Conservation (phyloP, 768 basidiomycete species). For the Tulasnella sp. region DNA sequence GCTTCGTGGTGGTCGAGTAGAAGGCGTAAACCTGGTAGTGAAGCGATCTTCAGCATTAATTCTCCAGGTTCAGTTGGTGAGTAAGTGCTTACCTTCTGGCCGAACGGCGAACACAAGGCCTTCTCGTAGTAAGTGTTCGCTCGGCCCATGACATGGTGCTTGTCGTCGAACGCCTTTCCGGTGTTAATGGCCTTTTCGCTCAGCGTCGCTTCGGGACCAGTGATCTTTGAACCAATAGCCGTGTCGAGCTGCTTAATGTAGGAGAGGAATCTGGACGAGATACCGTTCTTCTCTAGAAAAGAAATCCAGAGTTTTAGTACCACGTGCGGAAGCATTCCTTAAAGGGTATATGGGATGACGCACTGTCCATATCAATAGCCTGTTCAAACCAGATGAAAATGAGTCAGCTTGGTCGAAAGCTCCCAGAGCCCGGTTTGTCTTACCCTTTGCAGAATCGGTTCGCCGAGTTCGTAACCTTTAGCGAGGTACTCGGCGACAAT, state of each 20-base stretch:
- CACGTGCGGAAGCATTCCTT: constrained; percentile 27
- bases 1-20: constrained; percentile 83
- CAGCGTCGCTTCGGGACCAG: constrained; percentile 75
- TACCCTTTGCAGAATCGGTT: constrained; percentile 51
- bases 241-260: constrained; percentile 69
- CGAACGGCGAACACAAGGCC: constrained; percentile 64
- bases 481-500: constrained; percentile 93
- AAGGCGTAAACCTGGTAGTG: constrained; percentile 33
- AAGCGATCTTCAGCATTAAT: background rate
- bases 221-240: constrained; percentile 51
- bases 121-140: constrained; percentile 67
- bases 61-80: background rate
- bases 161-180: constrained; percentile 66
- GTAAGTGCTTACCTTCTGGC: constrained; percentile 45
- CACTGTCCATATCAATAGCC: constrained; percentile 62
- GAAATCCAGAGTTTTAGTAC: no score
- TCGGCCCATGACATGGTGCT: constrained; percentile 60
- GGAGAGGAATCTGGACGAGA: constrained; percentile 69
- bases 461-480: constrained; percentile 72
- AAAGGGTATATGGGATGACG: background rate
- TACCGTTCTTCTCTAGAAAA: constrained; percentile 62
- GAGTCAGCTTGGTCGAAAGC: background rate
- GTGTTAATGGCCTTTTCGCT: constrained; percentile 59
- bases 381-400: constrained; percentile 22
- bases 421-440: constrained; percentile 12